phyloP scores from a whole-genome alignment of 306 rosid genomes.

The Trifolium dubium region DNA sequence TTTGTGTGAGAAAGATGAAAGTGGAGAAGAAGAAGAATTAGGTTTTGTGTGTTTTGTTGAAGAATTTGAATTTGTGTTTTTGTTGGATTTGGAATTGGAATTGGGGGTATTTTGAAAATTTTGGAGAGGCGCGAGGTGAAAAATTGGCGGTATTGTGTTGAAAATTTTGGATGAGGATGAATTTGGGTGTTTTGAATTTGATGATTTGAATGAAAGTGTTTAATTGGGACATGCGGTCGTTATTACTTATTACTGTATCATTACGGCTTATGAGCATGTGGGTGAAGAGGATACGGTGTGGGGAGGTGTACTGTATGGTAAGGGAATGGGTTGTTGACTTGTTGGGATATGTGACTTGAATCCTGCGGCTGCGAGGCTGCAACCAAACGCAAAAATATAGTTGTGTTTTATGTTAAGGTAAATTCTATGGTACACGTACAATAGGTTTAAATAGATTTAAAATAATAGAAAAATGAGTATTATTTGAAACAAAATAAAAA shows the following conservation, averaged over 20 bases:
- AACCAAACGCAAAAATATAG: no score
- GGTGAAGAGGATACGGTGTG: background rate
- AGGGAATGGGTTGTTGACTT: background rate
- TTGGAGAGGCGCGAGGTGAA: conserved; percentile 1
- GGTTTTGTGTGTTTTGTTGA: background rate
- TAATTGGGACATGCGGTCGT: background rate
- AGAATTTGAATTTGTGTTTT: background rate
- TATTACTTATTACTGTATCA: background rate
- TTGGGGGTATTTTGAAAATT: background rate
- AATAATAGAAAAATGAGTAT: no score
- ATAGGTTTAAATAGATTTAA: no score
- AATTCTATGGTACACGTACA: no score
- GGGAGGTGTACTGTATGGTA: background rate
- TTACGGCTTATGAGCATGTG: background rate
- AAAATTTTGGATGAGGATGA: background rate
- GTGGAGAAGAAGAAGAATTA: background rate
- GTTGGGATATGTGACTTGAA: background rate
- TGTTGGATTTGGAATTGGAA: background rate
- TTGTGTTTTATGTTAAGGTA: no score
- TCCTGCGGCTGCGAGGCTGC: no score
- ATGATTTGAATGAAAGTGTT: background rate
- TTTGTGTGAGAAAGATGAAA: no score
- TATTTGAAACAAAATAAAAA: no score
- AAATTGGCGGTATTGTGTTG: background rate
- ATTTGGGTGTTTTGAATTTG: background rate